phyloP scores from a whole-genome alignment of 257 asterid species.

The Plantago ovata region DNA sequence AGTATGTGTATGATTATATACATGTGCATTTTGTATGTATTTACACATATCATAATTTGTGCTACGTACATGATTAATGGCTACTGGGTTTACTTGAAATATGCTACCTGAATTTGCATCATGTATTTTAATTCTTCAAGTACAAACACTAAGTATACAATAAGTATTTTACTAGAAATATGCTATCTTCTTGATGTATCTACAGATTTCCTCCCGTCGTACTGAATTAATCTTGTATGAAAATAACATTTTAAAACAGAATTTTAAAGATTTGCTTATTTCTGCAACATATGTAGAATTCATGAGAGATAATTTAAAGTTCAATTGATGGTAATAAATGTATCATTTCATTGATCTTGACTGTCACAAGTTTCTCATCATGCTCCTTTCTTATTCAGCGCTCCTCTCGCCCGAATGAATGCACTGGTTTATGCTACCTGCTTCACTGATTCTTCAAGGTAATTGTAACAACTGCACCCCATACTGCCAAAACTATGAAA shows the following conservation, averaged over 20 bases:
- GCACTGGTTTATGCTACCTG: slow-evolving; percentile 81
- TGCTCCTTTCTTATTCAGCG: slow-evolving; percentile 50
- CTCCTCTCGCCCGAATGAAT: slow-evolving; percentile 76
- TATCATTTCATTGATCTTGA: slow-evolving; percentile 13
- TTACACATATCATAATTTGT: not conserved
- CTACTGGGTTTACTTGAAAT: not conserved
- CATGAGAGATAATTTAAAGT: not conserved
- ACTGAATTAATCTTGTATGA: too few relatives aligned
- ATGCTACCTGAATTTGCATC: not conserved
- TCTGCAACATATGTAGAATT: not conserved
- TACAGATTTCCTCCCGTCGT: too few relatives aligned
- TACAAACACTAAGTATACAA: too few relatives aligned
- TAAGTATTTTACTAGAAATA: too few relatives aligned
- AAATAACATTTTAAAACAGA: too few relatives aligned
- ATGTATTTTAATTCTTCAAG: not conserved
- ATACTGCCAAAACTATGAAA: not conserved
- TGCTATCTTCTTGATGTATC: too few relatives aligned
- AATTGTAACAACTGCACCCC: slow-evolving; percentile 20
- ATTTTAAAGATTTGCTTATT: too few relatives aligned
- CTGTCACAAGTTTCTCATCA: slow-evolving; percentile 22
- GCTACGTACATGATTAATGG: not conserved
- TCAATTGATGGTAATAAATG: not conserved
- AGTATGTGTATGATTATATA: too few relatives aligned
- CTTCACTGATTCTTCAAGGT: slow-evolving; percentile 85
- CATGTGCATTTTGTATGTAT: not conserved